Base-by-base conservation (phyloP, 768 basidiomycete genomes). In the Russula brevipes region DNA sequence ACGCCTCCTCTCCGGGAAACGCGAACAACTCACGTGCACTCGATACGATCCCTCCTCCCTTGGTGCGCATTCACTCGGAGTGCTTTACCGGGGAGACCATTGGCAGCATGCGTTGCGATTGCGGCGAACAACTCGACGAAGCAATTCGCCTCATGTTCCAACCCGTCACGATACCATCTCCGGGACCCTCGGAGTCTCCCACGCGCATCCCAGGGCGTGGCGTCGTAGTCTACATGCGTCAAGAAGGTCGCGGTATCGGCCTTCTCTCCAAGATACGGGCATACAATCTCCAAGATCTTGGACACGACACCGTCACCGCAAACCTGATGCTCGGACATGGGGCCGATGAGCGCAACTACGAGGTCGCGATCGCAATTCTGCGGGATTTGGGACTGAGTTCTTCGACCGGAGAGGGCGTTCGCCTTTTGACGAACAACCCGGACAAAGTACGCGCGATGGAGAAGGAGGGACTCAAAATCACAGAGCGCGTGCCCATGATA, bases 81-180 rank as follows among this genome's bases (percentile, higher is more conserved):
- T 99, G 97, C 74, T 98, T 94, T 76, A 99, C 97, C 0, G 97
- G 97, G 35, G 97, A 98, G 75, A 98, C 95, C 8, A 85, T 98
- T 62, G 97, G 97, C 33, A 87, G 94, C 79, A 94, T 97, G 90
- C 88, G 97, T 38, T 99, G 97, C 72, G 97, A 99, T 74, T 99
- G 97, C 71, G 97, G 97, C 14, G 95, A 98, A 75, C 97, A 99
- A 74, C 81, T 99, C 4, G 95, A 98, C 75, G 96, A 98, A 73
- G 94, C 97, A n/a, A 86, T 98, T 65, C 84, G 92, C 11, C 86
- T 87, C 69, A 93, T 98, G 69, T 86, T 88, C 14, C 81, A 84
- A 72, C 85, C 91, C 50, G 81, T 88, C 69, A 72, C 77, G 16
- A 70, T 85, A 61, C 76, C 80, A 9, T 67, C 77, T 11, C 59